Evolutionary conservation across 1,284 basidiomycete species (phyloP).

Genomic region (Melampsora larici-populina): DNA sequence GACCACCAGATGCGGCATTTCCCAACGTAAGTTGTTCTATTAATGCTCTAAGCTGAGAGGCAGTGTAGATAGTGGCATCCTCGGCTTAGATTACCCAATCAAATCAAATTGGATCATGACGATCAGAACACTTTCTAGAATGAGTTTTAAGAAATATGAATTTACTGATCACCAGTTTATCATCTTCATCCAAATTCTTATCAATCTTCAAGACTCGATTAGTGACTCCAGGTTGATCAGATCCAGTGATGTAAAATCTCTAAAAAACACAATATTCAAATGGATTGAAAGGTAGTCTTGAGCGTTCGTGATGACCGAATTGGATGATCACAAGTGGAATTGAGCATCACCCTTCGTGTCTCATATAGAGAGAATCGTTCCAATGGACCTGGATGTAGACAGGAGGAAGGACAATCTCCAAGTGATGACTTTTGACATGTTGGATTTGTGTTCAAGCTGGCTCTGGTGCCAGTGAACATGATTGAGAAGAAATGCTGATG

Average conservation of each 20-base stretch:
- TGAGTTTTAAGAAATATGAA: constrained; percentile 46
- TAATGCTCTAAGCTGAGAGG: constrained; percentile 80
- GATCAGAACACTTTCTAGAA: not conserved
- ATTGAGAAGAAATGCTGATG: too few relatives aligned
- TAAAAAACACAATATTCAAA: constrained; percentile 46
- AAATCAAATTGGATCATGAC: not conserved
- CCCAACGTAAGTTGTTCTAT: constrained; percentile 86
- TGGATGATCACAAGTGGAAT: not conserved
- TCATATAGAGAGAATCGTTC: constrained; percentile 39
- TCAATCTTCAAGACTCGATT: constrained; percentile 90
- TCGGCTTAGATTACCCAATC: constrained; percentile 57
- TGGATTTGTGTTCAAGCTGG: not conserved
- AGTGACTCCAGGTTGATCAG: constrained; percentile 74
- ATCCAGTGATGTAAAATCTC: constrained; percentile 83
- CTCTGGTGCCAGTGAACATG: too few relatives aligned
- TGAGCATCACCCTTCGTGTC: constrained; percentile 30
- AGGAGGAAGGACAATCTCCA: not conserved
- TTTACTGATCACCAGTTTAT: constrained; percentile 42
- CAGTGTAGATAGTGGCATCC: constrained; percentile 80
- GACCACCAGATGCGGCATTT: constrained; percentile 70
- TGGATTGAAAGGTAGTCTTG: not conserved
- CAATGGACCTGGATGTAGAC: constrained; percentile 18
- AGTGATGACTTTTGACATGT: not conserved
- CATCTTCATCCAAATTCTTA: constrained; percentile 59
- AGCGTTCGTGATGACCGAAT: not conserved